phyloP scores from a whole-genome alignment of 306 rosid genomes.

The Astragalus membranaceus region DNA sequence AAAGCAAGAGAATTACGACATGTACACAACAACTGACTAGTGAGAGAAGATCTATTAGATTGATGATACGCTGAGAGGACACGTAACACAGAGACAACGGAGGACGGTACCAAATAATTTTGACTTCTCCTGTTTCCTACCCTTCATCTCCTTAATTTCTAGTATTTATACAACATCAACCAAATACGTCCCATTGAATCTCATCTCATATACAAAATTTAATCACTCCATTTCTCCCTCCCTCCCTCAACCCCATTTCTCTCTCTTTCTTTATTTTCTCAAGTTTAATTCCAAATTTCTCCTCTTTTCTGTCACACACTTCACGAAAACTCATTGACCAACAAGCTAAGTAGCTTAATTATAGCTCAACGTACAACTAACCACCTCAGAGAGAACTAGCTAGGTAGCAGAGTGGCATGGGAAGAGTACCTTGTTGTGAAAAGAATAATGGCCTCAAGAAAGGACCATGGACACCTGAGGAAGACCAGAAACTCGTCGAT shows the following conservation, averaged over 20 bases:
- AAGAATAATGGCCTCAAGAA: conserved; percentile 70
- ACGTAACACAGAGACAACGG: conserved; percentile 37
- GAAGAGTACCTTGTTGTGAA: conserved; percentile 85
- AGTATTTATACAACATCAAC: conserved; percentile 48
- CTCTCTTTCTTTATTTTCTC: conserved; percentile 5
- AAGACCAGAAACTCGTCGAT: conserved; percentile 66
- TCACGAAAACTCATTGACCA: conserved; percentile 2
- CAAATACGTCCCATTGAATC: conserved; percentile 15
- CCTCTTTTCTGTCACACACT: background rate
- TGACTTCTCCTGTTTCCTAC: conserved; percentile 37
- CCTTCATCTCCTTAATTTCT: conserved; percentile 15
- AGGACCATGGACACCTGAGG: conserved; percentile 93
- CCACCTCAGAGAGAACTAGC: background rate
- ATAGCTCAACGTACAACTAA: background rate
- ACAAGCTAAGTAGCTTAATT: background rate
- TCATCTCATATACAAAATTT: conserved; percentile 19
- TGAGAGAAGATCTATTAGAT: conserved; percentile 1
- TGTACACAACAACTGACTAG: background rate
- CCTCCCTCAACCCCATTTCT: background rate
- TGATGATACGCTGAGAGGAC: conserved; percentile 22
- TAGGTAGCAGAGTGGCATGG: conserved; percentile 36
- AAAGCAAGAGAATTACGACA: background rate
- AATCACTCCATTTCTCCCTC: no score
- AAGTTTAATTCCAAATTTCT: conserved; percentile 18
- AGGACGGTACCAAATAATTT: conserved; percentile 69